A percentile compares a stretch with the other conserved stretches of the same genome.
Evolutionary conservation across 2,329 filamentous ascomycete species (phyloP).

Genomic region (Aplosporella prunicola): DNA sequence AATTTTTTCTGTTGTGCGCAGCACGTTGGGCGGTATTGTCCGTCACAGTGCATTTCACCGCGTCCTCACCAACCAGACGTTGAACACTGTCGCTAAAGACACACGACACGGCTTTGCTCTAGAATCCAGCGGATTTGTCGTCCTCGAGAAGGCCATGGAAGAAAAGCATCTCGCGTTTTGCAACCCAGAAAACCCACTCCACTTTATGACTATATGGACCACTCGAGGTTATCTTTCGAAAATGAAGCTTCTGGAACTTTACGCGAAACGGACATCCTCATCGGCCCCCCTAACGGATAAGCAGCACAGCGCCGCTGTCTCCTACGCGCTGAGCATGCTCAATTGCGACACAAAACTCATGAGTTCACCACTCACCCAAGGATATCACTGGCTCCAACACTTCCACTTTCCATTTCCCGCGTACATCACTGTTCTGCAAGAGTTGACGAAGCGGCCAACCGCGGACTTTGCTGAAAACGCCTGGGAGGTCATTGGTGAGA

Average conservation of each 20-base stretch:
- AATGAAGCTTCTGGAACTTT: conserved; percentile 41
- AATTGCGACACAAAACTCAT: conserved; percentile 39
- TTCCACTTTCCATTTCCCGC: conserved; percentile 42
- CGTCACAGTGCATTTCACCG: conserved; percentile 35
- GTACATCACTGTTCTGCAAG: conserved; percentile 38
- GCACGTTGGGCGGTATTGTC: conserved; percentile 37
- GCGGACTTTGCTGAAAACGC: too few species aligned
- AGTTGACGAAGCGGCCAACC: conserved; percentile 34
- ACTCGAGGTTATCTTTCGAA: conserved; percentile 40
- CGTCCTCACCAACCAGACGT: conserved; percentile 36
- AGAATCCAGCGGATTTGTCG: conserved; percentile 20
- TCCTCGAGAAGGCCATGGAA: conserved; percentile 33
- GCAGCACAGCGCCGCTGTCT: conserved; percentile 21
- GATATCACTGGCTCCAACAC: conserved; percentile 35
- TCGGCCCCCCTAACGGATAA: conserved; percentile 17
- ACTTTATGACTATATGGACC: conserved; percentile 41
- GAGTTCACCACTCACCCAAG: conserved; percentile 31
- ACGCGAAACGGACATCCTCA: too few species aligned
- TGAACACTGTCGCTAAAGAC: conserved; percentile 30
- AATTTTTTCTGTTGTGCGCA: conserved; percentile 41
- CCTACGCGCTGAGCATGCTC: conserved; percentile 32
- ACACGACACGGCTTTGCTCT: too few species aligned
- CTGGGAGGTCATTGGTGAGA: too few species aligned
- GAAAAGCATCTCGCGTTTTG: conserved; percentile 35
- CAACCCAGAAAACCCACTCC: conserved; percentile 36